Percentiles rank a stretch among this genome's conserved stretches.
Evolutionary conservation across 306 rosid species (phyloP).

Genomic region (Boehmeria nivea): DNA sequence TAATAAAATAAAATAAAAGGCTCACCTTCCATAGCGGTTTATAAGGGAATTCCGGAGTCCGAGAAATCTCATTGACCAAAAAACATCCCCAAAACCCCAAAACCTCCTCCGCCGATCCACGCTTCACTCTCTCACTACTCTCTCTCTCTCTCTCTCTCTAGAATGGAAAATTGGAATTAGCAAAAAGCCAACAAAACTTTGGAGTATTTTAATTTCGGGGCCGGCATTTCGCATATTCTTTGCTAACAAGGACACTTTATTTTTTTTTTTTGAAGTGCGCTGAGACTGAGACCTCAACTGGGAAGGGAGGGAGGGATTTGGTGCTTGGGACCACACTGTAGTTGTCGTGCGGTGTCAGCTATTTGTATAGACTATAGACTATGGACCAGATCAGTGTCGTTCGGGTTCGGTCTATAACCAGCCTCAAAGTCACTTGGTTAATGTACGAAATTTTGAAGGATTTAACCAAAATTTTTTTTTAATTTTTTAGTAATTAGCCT

Average conservation of each 20-base stretch:
- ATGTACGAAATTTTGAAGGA: too few relatives aligned
- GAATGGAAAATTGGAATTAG: background rate
- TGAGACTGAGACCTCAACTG: background rate
- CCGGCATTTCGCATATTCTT: constrained; percentile 4
- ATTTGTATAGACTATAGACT: too few relatives aligned
- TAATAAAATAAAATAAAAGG: background rate
- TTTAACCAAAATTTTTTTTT: too few relatives aligned
- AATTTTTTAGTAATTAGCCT: too few relatives aligned
- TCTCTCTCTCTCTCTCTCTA: background rate
- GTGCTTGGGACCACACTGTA: background rate
- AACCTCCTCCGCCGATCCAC: constrained; percentile 5
- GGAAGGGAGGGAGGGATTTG: background rate
- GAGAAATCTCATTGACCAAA: constrained; percentile 16
- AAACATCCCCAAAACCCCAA: constrained; percentile 5
- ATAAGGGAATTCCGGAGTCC: constrained; percentile 8
- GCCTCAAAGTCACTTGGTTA: too few relatives aligned
- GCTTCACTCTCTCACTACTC: background rate
- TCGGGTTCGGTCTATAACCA: too few relatives aligned
- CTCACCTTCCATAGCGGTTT: constrained; percentile 13
- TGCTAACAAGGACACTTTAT: background rate
- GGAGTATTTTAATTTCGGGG: background rate
- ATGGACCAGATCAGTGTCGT: background rate
- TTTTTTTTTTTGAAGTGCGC: background rate
- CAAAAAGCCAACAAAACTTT: background rate
- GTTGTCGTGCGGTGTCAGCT: background rate